Evolutionary conservation across 352 stramenopile species (phyloP).

Genomic region (Globisporangium megalacanthum): DNA sequence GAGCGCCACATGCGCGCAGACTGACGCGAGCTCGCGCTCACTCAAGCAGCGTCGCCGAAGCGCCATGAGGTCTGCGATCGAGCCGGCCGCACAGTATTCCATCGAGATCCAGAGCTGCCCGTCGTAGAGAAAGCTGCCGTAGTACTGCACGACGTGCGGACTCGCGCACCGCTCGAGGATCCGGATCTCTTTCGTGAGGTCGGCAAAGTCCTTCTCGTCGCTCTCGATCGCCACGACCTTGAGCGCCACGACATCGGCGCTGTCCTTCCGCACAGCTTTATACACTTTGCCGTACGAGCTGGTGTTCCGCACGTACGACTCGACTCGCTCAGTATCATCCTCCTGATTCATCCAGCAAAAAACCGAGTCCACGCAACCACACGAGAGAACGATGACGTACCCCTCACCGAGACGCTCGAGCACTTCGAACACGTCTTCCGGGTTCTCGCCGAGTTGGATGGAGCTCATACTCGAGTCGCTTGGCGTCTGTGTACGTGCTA

Average conservation of each 20-base stretch:
- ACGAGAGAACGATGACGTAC: background rate
- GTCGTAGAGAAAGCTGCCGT: conserved; percentile 73
- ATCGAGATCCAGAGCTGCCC: conserved; percentile 84
- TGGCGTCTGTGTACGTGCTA: background rate
- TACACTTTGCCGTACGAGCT: conserved; percentile 83
- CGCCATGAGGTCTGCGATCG: conserved; percentile 72
- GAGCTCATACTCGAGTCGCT: conserved; percentile 30
- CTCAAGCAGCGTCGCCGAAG: conserved; percentile 41
- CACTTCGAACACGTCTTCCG: conserved; percentile 68
- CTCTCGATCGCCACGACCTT: conserved; percentile 84
- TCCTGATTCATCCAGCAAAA: no score
- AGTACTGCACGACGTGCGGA: conserved; percentile 85
- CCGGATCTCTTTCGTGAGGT: conserved; percentile 81
- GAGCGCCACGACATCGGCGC: conserved; percentile 62
- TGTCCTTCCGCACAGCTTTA: conserved; percentile 62
- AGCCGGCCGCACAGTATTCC: conserved; percentile 85
- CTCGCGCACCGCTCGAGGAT: conserved; percentile 79
- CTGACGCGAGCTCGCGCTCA: conserved; percentile 65
- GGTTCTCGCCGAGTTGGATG: conserved; percentile 63
- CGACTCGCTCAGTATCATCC: no score
- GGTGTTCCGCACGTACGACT: background rate
- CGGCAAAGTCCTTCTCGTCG: conserved; percentile 53
- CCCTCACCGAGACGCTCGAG: conserved; percentile 76
- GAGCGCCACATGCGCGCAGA: conserved; percentile 63
- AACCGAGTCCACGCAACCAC: no score